Evolutionary conservation across 257 asterid genomes (phyloP).

Genomic region (Eucommia ulmoides): DNA sequence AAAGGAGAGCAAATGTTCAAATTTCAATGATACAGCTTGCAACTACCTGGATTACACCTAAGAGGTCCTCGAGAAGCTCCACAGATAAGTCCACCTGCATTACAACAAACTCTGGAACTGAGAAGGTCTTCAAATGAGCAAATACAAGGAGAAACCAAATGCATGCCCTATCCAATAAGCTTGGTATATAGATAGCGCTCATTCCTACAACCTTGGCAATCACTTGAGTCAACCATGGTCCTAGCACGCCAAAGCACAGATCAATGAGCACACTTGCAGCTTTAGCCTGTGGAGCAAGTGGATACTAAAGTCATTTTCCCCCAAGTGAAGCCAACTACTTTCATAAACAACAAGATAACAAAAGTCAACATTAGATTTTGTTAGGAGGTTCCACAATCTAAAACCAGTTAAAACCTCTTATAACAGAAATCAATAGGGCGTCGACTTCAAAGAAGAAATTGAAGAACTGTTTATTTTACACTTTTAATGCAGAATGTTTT

Average conservation of each 20-base stretch:
- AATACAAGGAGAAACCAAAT: neutral
- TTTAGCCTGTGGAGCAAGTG: conserved; percentile 50
- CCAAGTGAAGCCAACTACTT: conserved; percentile 12
- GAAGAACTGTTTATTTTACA: too few relatives aligned
- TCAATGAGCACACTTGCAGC: conserved; percentile 91
- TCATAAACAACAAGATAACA: conserved; percentile 10
- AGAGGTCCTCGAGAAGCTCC: conserved; percentile 92
- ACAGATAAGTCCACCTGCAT: conserved; percentile 75
- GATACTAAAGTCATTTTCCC: conserved; percentile 11
- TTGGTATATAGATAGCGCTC: conserved; percentile 3
- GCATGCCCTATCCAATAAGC: neutral
- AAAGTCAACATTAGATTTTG: too few relatives aligned
- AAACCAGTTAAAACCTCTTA: too few relatives aligned
- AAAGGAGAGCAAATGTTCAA: too few relatives aligned
- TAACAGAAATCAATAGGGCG: too few relatives aligned
- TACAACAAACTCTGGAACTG: conserved; percentile 9
- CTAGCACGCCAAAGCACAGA: conserved; percentile 80
- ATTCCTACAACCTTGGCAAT: conserved; percentile 62
- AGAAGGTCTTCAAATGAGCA: conserved; percentile 11
- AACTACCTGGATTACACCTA: conserved; percentile 82
- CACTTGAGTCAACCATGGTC: conserved; percentile 94
- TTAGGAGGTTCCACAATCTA: too few relatives aligned
- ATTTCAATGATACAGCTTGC: too few relatives aligned
- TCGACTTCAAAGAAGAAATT: too few relatives aligned
- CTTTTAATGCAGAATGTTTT: too few relatives aligned